These are phyloP conservation scores for Canavalia ensiformis DNA, from an alignment of 306 rosid genomes.

Conservation along the genomic window DNA sequence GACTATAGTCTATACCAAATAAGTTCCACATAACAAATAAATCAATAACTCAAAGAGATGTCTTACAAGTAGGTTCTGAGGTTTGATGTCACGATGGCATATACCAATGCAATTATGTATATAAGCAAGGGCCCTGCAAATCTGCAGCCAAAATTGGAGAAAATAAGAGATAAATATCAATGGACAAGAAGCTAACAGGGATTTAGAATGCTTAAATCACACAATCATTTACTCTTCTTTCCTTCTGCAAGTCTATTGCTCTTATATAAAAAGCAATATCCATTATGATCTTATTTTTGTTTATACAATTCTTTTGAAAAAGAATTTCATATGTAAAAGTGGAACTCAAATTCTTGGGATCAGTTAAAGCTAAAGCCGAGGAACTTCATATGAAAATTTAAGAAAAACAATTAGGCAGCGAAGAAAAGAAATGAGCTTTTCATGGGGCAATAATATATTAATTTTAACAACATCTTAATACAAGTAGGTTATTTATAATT, in stretches of 20 bases:
- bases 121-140: constrained; percentile 97
- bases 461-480: constrained; percentile 1
- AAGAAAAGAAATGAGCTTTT: background rate
- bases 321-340: constrained; percentile 35
- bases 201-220: constrained; percentile 15
- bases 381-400: constrained; percentile 10
- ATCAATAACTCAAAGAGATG: constrained; percentile 20
- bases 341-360: constrained; percentile 13
- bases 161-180: constrained; percentile 36
- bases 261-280: constrained; percentile 19
- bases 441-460: constrained; percentile 20
- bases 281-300: background rate
- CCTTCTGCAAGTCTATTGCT: constrained; percentile 3
- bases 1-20: constrained; percentile 18
- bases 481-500: constrained; percentile 8
- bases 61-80: constrained; percentile 96
- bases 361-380: constrained; percentile 13
- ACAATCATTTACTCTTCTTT: constrained; percentile 13
- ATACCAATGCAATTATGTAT: constrained; percentile 95
- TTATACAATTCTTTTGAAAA: background rate
- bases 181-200: background rate
- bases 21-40: constrained; percentile 12
- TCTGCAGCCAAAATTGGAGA: constrained; percentile 65
- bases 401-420: constrained; percentile 12
- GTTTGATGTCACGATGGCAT: constrained; percentile 99